phyloP scores from a whole-genome alignment of 768 basidiomycete species.

The Pisolithus sp. region DNA sequence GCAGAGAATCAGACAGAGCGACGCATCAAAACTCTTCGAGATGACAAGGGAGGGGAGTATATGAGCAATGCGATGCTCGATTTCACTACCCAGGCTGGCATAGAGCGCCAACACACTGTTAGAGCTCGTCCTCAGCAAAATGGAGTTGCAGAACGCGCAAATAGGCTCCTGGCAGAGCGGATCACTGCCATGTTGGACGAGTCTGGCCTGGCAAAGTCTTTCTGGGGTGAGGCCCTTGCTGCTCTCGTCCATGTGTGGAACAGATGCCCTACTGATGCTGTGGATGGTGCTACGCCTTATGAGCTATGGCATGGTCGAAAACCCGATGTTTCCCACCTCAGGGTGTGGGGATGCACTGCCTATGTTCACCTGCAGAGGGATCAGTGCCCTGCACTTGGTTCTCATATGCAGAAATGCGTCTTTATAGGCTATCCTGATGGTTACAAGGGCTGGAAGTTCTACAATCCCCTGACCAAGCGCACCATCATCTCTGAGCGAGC shows the following conservation, averaged over 20 bases:
- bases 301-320: slow-evolving; percentile 5
- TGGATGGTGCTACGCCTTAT: not conserved
- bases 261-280: not conserved
- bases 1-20: slow-evolving; percentile 20
- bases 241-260: not conserved
- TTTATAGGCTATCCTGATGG: slow-evolving; percentile 31
- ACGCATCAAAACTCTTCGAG: slow-evolving; percentile 13
- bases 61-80: slow-evolving; percentile 10
- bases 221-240: not conserved
- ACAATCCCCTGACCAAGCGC: slow-evolving; percentile 19
- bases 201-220: not conserved
- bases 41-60: slow-evolving; percentile 23
- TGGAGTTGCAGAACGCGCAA: slow-evolving; percentile 22
- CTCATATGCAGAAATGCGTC: slow-evolving; percentile 26
- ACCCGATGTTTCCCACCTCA: not conserved
- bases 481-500: slow-evolving; percentile 16
- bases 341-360: slow-evolving; percentile 15
- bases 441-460: slow-evolving; percentile 25
- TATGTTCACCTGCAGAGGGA: slow-evolving; percentile 34
- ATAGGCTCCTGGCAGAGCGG: not conserved
- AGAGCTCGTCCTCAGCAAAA: slow-evolving; percentile 10
- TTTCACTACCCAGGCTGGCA: slow-evolving; percentile 12
- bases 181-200: not conserved
- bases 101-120: slow-evolving; percentile 13
- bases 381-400: slow-evolving; percentile 19